phyloP scores from a whole-genome alignment of 768 basidiomycete species.

The Xanthoconium stramineum region DNA sequence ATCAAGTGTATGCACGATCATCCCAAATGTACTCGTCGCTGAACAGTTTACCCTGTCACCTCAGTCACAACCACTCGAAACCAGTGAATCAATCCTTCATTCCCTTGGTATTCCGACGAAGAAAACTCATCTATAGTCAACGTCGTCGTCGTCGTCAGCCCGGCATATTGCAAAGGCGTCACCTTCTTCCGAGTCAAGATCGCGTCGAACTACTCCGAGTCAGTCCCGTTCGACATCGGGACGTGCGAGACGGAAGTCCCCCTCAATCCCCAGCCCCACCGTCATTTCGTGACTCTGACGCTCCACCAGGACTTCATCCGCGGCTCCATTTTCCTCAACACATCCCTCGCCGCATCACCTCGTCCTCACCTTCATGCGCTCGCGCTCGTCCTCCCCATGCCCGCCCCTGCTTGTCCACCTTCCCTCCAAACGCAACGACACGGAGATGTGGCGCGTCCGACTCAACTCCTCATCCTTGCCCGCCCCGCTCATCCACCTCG shows the following conservation, averaged over 20 bases:
- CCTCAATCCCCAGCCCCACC: rapidly evolving
- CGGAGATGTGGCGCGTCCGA: no score
- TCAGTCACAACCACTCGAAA: slow-evolving; percentile 42
- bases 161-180: slow-evolving; percentile 95
- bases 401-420: no score
- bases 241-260: slow-evolving; percentile 71
- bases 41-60: slow-evolving; percentile 77
- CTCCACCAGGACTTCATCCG: slow-evolving; percentile 66
- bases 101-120: not conserved
- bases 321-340: slow-evolving; percentile 92
- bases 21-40: slow-evolving; percentile 88
- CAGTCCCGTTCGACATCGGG: slow-evolving; percentile 73
- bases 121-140: slow-evolving; percentile 59
- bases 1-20: slow-evolving; percentile 78
- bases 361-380: no score
- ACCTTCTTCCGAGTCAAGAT: slow-evolving; percentile 86
- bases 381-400: no score
- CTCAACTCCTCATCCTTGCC: no score
- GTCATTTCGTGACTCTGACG: not conserved
- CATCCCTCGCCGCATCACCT: slow-evolving; percentile 94
- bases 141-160: slow-evolving; percentile 84
- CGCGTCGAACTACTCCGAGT: slow-evolving; percentile 89
- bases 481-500: no score
- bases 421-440: no score
- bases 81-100: slow-evolving; percentile 39